Conservation (phyloP, 352 stramenopile species). For the Phytophthora quininea region DNA sequence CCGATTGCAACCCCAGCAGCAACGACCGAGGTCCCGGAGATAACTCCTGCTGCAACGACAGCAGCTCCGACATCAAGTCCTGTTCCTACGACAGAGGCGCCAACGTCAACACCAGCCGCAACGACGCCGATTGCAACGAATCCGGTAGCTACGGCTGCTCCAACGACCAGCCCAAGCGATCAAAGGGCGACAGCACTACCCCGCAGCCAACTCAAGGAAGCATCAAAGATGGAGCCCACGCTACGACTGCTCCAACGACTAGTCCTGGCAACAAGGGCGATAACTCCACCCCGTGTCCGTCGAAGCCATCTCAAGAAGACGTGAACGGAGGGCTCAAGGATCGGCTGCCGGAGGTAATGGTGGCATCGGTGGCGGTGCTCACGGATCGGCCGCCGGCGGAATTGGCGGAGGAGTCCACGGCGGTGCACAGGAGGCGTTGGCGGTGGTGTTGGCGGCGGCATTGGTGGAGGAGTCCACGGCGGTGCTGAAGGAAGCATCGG, state of each 20-base stretch:
- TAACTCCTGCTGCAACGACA: neutral
- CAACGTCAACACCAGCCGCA: too few species aligned
- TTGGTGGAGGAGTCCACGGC: neutral
- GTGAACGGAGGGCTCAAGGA: neutral
- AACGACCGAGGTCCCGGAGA: neutral
- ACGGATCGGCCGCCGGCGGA: neutral
- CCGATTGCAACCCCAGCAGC: too few species aligned
- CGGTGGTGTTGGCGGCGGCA: neutral
- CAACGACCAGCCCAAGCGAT: neutral
- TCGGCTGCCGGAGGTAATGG: neutral
- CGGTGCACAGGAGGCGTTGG: neutral
- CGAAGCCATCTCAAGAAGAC: too few species aligned
- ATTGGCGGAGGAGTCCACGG: neutral
- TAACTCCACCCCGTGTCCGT: neutral
- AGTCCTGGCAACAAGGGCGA: neutral
- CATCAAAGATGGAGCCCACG: neutral
- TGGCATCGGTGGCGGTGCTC: conserved; percentile 6
- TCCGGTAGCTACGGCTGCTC: neutral
- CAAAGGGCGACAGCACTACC: neutral
- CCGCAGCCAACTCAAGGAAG: neutral
- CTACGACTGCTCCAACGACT: neutral
- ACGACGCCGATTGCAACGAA: too few species aligned
- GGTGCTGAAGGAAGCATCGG: neutral
- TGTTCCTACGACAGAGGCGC: neutral
- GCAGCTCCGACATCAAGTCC: neutral